These are phyloP conservation scores for Breviolum minutum DNA, from an alignment of 73 alveolate genomes.

Conservation along the genomic window DNA sequence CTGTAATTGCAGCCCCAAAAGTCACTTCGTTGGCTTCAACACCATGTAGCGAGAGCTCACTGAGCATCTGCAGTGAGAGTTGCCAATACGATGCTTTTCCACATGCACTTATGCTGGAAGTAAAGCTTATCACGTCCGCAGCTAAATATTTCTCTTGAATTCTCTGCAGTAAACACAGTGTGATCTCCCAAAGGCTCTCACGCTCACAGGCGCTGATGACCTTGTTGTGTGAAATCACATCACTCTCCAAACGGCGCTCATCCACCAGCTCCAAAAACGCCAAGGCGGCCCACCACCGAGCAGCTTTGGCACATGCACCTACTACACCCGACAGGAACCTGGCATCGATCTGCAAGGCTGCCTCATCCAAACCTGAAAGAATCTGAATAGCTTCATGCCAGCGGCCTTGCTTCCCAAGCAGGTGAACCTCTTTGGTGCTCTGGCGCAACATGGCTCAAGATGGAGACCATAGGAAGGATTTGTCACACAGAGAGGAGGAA, in stretches of 20 bases:
- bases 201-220: conserved; percentile 50
- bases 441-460: conserved; percentile 22
- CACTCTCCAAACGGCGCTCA: not conserved
- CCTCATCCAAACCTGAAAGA: not conserved
- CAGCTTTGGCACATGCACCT: conserved; percentile 71
- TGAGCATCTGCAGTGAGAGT: conserved; percentile 6
- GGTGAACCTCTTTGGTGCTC: conserved; percentile 28
- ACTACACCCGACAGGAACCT: conserved; percentile 12
- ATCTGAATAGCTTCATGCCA: conserved; percentile 39
- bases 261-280: not conserved
- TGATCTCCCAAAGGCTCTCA: conserved; percentile 10
- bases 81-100: conserved; percentile 54
- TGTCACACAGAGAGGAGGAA: too few species aligned
- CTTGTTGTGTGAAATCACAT: conserved; percentile 29
- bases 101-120: conserved; percentile 35
- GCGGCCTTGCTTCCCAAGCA: conserved; percentile 23
- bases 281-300: conserved; percentile 30
- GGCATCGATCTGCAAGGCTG: not conserved
- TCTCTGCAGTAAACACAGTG: not conserved
- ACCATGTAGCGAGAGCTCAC: not conserved
- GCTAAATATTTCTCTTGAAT: not conserved
- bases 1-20: conserved; percentile 42
- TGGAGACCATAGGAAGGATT: too few species aligned
- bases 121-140: conserved; percentile 36
- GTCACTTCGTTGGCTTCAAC: conserved; percentile 55